Percentiles rank a stretch among this genome's conserved stretches.
Conservation (phyloP, 805 yeast genomes). For the Saccharomyces mikatae region DNA sequence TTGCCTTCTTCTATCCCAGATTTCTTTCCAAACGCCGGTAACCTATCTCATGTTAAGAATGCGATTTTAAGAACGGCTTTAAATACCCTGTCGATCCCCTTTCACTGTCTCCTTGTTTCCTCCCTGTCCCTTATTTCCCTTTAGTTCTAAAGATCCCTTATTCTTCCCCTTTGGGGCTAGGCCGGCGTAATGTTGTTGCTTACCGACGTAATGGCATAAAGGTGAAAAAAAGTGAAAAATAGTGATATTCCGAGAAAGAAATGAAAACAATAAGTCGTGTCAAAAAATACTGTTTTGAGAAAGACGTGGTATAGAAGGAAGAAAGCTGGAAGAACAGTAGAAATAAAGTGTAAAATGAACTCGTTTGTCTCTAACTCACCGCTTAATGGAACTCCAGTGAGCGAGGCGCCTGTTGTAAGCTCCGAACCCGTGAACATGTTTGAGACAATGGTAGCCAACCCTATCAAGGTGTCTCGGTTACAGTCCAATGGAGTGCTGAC, state of each 20-base stretch:
- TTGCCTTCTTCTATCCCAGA: background rate
- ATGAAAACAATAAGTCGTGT: background rate
- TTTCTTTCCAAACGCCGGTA: background rate
- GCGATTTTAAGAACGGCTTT: background rate
- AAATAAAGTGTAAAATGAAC: background rate
- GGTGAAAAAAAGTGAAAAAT: background rate
- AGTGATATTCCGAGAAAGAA: background rate
- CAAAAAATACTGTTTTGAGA: background rate
- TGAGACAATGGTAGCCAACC: constrained; percentile 19
- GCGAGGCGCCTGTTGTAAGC: background rate
- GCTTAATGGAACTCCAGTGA: background rate
- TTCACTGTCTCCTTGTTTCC: background rate
- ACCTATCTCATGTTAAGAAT: background rate
- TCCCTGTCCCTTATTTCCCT: background rate
- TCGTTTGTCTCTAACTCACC: background rate
- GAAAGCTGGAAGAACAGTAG: background rate
- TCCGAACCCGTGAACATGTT: constrained; percentile 12
- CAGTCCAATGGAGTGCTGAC: constrained; percentile 24
- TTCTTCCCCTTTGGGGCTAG: background rate
- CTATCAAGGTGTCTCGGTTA: constrained; percentile 24
- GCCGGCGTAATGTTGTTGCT: background rate
- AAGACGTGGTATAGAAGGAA: background rate
- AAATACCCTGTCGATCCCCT: background rate
- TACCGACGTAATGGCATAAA: background rate
- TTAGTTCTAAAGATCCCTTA: background rate